Base-by-base conservation (phyloP, 345 rosid genomes). In the Pseudoturritis turrita region DNA sequence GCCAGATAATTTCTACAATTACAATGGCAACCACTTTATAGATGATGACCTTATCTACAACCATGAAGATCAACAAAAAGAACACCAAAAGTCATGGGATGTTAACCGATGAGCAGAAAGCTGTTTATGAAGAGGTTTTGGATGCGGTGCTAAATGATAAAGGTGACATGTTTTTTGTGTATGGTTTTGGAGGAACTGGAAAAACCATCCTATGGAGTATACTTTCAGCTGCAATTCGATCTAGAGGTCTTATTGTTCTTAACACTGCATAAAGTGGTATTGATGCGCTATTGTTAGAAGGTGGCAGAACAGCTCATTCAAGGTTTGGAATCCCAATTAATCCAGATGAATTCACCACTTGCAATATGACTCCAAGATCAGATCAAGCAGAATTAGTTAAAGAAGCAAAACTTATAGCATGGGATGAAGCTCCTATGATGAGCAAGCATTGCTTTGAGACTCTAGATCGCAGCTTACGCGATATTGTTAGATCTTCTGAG, bases 131-230 rank as follows among this genome's bases (percentile, higher is more conserved):
- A 17, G 0, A 44, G 1, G 45, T 45, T 0, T 17, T 13, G 0
- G 15, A 18, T 0, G 7, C 0, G 0, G 66, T 61, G 0, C 0
- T 5, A 1, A n/a, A 11, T 22, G n/a, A 21, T 0, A 15, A 0
- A 25, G 11, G 54, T 0, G 28, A 13, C 0, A 2, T 45, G 0
- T 61, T 62, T n/a, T 44, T 28, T 28, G 15, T 44, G 0, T 40
- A 28, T 0, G 26, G 53, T 0, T 44, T 15, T 17, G 54, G 28
- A 0, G 26, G 40, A 0, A 45, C 41, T 0, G 2, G 40, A 41
- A 62, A n/a, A 10, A 28, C 4, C 0, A 44, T 10, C 0, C 0
- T 62, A 0, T 62, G 53, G 53, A 62, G 4, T 29, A 11, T 1
- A n/a, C n/a, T n/a, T n/a, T n/a, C n/a, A n/a, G 9, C 1, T 15